Base-by-base conservation (phyloP, 1,284 basidiomycete genomes). In the Athelia psychrophila region DNA sequence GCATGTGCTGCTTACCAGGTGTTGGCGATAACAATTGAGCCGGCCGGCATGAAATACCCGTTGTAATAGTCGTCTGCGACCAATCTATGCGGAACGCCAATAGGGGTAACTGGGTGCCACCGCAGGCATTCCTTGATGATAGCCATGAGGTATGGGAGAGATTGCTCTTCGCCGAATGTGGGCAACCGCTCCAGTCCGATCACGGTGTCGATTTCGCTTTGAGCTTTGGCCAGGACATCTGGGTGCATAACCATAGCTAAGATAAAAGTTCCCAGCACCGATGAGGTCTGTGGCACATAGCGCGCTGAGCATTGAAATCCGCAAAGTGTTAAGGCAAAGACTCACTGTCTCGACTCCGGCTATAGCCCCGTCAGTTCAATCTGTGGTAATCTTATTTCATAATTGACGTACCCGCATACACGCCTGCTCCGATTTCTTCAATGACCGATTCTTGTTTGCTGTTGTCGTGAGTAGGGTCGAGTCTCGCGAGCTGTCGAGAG, bases 131-230 rank as follows among this genome's bases (percentile, higher is more conserved):
- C 79, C 51, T 69, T 73, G 24, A 75, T 66, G 10, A 80, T 54
- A 3, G 76, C 76, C 27, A 71, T 63, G 30, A 79, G 54, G 56
- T 79, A 81, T 5, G 77, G 78, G 35, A 80, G 58, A n/a, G 62
- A 56, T 6, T 53, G 38, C 20, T 75, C 69, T 58, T 80, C 78
- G 19, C 57, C 62, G 52, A 76, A 77, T 3, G 67, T 70, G 3
- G 79, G 79, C 13, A 79, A 65, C 20, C 75, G 68, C 30, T 61
- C 63, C 16, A 52, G 53, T 5, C 73, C 72, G 40, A 78, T 51
- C 22, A 78, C 72, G 1, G 55, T 44, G 52, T 79, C 77, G 32
- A 81, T 60, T 56, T 80, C 79, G 22, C 61, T 64, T 55, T 78
- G 77, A 1, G 75, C 78, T 44, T 65, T 70, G 30, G 51, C 50